Conservation (phyloP, 371 early-diverging fungal genomes). For the Saksenaea oblongispora region DNA sequence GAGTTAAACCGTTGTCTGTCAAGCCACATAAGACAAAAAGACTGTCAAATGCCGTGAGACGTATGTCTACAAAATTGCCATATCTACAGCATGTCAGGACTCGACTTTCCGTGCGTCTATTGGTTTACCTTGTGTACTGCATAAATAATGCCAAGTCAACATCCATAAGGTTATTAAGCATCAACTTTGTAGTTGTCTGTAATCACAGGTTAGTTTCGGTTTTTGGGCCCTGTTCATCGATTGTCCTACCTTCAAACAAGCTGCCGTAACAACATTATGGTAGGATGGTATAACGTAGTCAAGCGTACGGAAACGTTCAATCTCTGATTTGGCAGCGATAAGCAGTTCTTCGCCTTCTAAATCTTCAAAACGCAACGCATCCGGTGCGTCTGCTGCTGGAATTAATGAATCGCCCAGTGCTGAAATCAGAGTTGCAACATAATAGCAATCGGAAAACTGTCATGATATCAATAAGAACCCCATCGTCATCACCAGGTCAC, state of each 20-base stretch:
- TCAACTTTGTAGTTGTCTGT: constrained; percentile 49
- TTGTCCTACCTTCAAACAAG: constrained; percentile 72
- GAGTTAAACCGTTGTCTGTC: constrained; percentile 39
- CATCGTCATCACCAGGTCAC: not conserved
- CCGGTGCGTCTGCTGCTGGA: constrained; percentile 45
- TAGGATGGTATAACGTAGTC: constrained; percentile 86
- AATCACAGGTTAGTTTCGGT: too few relatives aligned
- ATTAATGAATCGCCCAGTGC: constrained; percentile 73
- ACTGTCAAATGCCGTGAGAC: constrained; percentile 67
- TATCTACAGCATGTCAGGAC: constrained; percentile 26
- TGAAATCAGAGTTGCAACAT: constrained; percentile 70
- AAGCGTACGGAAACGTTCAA: constrained; percentile 77
- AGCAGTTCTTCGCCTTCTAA: constrained; percentile 55
- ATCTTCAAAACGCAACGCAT: constrained; percentile 37
- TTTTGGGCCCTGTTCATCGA: too few relatives aligned
- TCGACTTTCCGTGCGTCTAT: not conserved
- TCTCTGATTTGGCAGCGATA: constrained; percentile 65
- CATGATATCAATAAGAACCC: not conserved
- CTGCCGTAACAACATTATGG: constrained; percentile 81
- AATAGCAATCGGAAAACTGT: constrained; percentile 81
- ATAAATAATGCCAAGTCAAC: constrained; percentile 69
- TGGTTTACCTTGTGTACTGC: constrained; percentile 48
- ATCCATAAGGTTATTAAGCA: constrained; percentile 65
- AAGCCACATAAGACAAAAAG: constrained; percentile 65
- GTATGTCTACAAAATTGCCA: constrained; percentile 66